Base-by-base conservation (phyloP, 176 grass and related monocot genomes). In the Bolboschoenus planiculmis region DNA sequence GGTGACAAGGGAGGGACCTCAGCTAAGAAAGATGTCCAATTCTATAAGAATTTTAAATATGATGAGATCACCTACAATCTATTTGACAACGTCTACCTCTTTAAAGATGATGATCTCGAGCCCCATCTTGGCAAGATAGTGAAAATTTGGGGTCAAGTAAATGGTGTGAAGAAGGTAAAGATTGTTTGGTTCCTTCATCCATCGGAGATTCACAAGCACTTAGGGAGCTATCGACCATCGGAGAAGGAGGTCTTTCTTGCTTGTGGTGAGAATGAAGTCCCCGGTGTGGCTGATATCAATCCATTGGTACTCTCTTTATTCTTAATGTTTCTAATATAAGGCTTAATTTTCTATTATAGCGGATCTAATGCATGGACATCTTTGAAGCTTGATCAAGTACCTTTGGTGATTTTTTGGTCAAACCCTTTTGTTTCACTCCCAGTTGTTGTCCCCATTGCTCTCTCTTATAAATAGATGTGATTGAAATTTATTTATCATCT, bases 131-230 rank as follows among this genome's bases (percentile, higher is more conserved):
- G 79, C 46, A 81, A 81, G 56, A 81, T 81, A 29, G 35, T 48
- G 34, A 65, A 29, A 26, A 81, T 81, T 44, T 81, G 79, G 79
- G 13, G 24, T 4, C 44, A 76, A 2, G 10, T 13, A 4, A 30
- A 76, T 50, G 34, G 42, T 9, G 37, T 1, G 0, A 81, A 10
- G 58, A 81, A 46, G 23, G 56, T 81, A 20, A 62, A 81, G 35
- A 62, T 81, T 26, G 79, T 81, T 21, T 60, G 53, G 79, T 81
- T 62, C 56, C 36, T 81, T 46, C 79, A 81, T 81, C 79, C 79
- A 46, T 40, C 2, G 6, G 79, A 81, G 39, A 40, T 81, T 44
- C 3, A 0, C 21, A 10, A 60, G 36, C 21, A 81, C 79, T 31
- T 81, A 16, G 56, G 57, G n/a, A 29, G 42, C 57, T 81, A 81